These are phyloP conservation scores for Psilocybe cyanescens DNA, from an alignment of 768 basidiomycete genomes.

Conservation along the genomic window DNA sequence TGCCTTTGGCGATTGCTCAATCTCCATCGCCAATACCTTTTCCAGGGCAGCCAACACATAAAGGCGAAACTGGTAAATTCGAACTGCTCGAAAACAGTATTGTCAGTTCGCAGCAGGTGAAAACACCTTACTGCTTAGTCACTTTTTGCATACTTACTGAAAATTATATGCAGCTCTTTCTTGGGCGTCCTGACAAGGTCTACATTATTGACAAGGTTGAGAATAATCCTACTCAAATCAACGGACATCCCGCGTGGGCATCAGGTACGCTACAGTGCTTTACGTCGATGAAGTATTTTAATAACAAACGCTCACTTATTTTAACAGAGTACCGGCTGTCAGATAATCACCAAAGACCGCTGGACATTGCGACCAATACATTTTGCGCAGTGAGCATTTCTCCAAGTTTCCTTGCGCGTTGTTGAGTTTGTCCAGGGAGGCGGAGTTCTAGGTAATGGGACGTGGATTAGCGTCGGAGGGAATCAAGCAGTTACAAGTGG, in stretches of 20 bases:
- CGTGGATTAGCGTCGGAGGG: conserved; percentile 80
- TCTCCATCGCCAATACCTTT: conserved; percentile 13
- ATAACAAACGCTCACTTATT: neutral
- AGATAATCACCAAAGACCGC: conserved; percentile 61
- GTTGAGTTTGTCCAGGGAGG: conserved; percentile 38
- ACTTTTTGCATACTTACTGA: neutral
- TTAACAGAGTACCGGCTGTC: conserved; percentile 55
- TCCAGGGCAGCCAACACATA: conserved; percentile 51
- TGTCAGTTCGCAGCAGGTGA: conserved; percentile 74
- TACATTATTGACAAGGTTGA: conserved; percentile 81
- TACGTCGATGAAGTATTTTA: neutral
- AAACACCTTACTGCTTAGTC: neutral
- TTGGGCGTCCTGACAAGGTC: conserved; percentile 47
- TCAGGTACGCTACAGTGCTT: conserved; percentile 43
- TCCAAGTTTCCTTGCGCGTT: neutral
- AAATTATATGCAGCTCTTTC: conserved; percentile 40
- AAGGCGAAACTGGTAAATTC: conserved; percentile 55
- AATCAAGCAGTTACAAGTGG: conserved; percentile 68
- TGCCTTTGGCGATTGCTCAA: conserved; percentile 6
- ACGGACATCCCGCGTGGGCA: conserved; percentile 74
- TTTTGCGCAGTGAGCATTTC: conserved; percentile 70
- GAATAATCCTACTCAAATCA: conserved; percentile 63
- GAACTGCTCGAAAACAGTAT: conserved; percentile 68
- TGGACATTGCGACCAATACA: conserved; percentile 77
- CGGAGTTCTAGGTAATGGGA: conserved; percentile 72